Evolutionary conservation across 2,329 filamentous ascomycete genomes (phyloP), one percentile per base, ranked within the genome.

Genomic region (Fusarium virguliforme): DNA sequence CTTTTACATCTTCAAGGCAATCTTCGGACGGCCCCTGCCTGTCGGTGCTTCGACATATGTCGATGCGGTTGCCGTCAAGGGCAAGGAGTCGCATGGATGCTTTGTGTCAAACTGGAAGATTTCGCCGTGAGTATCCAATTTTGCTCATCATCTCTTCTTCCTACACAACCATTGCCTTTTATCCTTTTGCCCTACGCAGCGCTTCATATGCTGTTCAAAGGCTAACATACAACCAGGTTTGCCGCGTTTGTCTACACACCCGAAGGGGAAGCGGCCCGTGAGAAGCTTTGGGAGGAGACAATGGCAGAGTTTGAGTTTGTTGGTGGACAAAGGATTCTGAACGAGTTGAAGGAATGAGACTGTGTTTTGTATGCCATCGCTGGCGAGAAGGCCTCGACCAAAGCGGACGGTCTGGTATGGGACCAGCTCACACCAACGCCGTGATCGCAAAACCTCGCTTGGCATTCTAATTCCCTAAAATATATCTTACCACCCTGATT

Each of bases 61-160:
- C 2, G 51, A 54, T 2, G 51, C 51, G 2, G 13, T 37, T 24
- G 51, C 22, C 0, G 51, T 54, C 34, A 54, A 38, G 8, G 34
- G 51, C 1, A 38, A 54, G 8, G 51, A 54, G 34, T 54, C 51
- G 1, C 51, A 54, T 28, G 34, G 51, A 10, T 54, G 51, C 1
- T 37, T 54, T 12, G 34, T 54, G 13, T 35, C 51, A 26, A 54
- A 54, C 51, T 54, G 51, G 51, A 38, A 38, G 22, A 38, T 54
- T 26, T 22, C 51, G 15, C 51, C 34, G 51, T 54, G n/a, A 54
- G 51, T 54, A 10, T 8, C 12, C 8, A 10, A 30, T 8, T 4
- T 9, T 24, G 22, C 22, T 24, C 22, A 7, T 28, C 15, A 28
- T 30, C 3, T 0, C 13, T 24, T 34, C 7, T 22, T 0, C n/a